These are phyloP conservation scores for Alternaria sp. DNA, from an alignment of 2,329 filamentous ascomycete genomes.

Conservation along the genomic window DNA sequence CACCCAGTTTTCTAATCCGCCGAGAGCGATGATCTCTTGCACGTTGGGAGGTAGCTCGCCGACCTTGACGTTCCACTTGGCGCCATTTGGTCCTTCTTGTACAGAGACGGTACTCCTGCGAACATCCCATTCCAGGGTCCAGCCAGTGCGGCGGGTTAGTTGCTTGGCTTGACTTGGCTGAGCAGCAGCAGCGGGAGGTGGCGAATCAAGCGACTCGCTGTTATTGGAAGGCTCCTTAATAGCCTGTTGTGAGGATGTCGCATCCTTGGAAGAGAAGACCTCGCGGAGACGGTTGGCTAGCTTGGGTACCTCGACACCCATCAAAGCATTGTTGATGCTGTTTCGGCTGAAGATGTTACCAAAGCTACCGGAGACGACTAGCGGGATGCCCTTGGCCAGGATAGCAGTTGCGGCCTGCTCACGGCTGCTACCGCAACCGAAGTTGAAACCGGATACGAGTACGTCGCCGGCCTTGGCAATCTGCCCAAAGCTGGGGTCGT, in stretches of 20 bases:
- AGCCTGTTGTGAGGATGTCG: conserved; percentile 42
- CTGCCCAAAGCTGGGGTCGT: conserved; percentile 73
- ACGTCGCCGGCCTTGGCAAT: conserved; percentile 75
- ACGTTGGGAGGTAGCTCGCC: conserved; percentile 84
- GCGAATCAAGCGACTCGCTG: conserved; percentile 58
- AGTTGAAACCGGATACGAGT: conserved; percentile 85
- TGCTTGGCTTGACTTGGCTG: conserved; percentile 58
- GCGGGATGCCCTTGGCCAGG: conserved; percentile 77
- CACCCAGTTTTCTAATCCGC: conserved; percentile 84
- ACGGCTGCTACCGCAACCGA: conserved; percentile 80
- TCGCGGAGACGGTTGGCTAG: conserved; percentile 71
- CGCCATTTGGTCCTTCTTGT: conserved; percentile 70
- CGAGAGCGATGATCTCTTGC: conserved; percentile 66
- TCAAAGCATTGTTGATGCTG: conserved; percentile 79
- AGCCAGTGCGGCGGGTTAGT: conserved; percentile 76
- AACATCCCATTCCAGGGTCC: conserved; percentile 85
- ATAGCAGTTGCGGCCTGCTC: conserved; percentile 91
- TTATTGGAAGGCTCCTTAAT: conserved; percentile 61
- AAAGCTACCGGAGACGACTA: conserved; percentile 82
- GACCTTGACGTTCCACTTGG: conserved; percentile 79
- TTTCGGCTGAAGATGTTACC: conserved; percentile 83
- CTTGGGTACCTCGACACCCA: conserved; percentile 72
- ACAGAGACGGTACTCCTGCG: conserved; percentile 72
- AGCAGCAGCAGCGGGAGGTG: conserved; percentile 45
- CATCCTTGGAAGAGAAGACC: conserved; percentile 55